These are phyloP conservation scores for Volvariella volvacea DNA, from an alignment of 1,284 basidiomycete species.

Conservation along the genomic window DNA sequence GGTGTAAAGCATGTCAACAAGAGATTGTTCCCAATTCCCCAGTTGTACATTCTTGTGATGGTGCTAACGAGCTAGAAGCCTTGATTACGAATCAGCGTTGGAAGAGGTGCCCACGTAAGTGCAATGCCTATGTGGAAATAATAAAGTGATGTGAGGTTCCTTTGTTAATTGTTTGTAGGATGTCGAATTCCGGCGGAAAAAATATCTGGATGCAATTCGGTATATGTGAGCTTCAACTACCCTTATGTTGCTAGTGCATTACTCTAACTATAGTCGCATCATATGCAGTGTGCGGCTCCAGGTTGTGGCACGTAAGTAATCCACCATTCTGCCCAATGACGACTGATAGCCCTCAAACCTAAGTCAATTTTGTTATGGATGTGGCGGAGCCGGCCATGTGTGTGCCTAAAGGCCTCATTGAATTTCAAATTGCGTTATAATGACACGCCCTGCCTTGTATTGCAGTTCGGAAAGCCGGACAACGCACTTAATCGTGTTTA, in stretches of 20 bases:
- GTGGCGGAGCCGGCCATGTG: too few species aligned
- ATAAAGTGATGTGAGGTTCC: neutral
- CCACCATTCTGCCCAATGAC: too few species aligned
- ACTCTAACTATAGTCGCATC: neutral
- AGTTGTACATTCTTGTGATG: slow-evolving; percentile 47
- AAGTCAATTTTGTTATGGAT: too few species aligned
- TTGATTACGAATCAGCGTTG: slow-evolving; percentile 46
- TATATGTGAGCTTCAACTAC: slow-evolving; percentile 37
- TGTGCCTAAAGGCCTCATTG: too few species aligned
- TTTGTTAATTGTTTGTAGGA: slow-evolving; percentile 24
- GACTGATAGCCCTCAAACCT: too few species aligned
- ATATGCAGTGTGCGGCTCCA: neutral
- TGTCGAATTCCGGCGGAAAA: slow-evolving; percentile 57
- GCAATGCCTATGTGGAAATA: too few species aligned
- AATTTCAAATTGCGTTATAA: too few species aligned
- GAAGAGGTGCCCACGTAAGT: slow-evolving; percentile 50
- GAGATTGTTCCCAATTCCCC: slow-evolving; percentile 28
- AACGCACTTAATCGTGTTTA: too few species aligned
- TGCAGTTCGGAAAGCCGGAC: too few species aligned
- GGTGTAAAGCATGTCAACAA: slow-evolving; percentile 50
- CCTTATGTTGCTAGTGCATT: neutral
- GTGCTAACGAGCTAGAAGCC: slow-evolving; percentile 42
- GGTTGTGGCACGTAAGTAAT: neutral
- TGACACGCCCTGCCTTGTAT: too few species aligned
- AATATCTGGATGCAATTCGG: slow-evolving; percentile 53